Conservation (phyloP, 2,329 filamentous ascomycete genomes). For the Cladosporium oxysporum region DNA sequence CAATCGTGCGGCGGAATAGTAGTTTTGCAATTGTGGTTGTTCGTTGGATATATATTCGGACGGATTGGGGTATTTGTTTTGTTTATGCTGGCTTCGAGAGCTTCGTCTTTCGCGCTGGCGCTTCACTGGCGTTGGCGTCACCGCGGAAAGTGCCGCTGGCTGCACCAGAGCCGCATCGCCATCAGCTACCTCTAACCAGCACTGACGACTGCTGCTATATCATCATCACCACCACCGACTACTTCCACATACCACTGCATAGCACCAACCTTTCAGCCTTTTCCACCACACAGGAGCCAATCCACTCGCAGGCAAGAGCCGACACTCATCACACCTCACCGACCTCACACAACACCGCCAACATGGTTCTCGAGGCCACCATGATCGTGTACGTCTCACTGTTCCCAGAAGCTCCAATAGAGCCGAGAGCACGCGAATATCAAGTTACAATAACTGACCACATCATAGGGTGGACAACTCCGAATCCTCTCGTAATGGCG, state of each 20-base stretch:
- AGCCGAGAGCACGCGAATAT: neutral
- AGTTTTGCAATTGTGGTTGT: neutral
- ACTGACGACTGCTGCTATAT: neutral
- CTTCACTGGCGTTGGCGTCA: constrained; percentile 8
- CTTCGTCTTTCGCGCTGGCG: constrained; percentile 2
- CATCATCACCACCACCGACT: constrained; percentile 1
- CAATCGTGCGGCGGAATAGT: too few relatives aligned
- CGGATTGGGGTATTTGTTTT: neutral
- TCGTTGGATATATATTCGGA: neutral
- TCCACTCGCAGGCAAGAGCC: neutral
- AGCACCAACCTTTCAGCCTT: neutral
- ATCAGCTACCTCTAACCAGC: neutral
- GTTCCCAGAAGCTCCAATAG: neutral
- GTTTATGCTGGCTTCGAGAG: neutral
- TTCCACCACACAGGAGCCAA: neutral
- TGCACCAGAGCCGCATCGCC: constrained; percentile 2
- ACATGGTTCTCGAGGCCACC: constrained; percentile 83
- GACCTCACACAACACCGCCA: constrained; percentile 17
- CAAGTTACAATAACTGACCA: neutral
- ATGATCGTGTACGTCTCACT: constrained; percentile 73
- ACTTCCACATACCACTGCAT: neutral
- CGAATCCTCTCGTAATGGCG: constrained; percentile 96
- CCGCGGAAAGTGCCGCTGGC: constrained; percentile 6
- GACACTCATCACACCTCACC: neutral
- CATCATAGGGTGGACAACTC: constrained; percentile 83